These are phyloP conservation scores for Pseudogymnoascus sp. DNA, from an alignment of 2,329 filamentous ascomycete genomes.

Conservation along the genomic window DNA sequence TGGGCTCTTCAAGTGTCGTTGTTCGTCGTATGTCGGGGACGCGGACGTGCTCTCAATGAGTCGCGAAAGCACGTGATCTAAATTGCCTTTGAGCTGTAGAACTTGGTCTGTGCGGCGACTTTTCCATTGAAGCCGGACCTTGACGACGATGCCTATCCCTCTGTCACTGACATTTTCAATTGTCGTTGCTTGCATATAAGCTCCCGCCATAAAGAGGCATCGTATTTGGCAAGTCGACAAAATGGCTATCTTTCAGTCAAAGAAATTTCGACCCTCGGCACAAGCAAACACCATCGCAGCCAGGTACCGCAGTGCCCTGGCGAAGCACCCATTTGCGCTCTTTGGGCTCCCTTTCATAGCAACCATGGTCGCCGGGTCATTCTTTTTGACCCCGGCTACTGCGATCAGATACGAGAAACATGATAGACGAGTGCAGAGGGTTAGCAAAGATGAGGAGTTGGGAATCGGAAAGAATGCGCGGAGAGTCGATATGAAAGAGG, in stretches of 20 bases:
- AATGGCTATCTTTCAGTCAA: slow-evolving; percentile 59
- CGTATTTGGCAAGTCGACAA: slow-evolving; percentile 8
- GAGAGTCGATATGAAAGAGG: slow-evolving; percentile 73
- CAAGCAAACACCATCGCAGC: slow-evolving; percentile 62
- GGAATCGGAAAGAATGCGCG: slow-evolving; percentile 63
- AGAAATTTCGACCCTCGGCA: slow-evolving; percentile 60
- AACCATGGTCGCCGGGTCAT: slow-evolving; percentile 85
- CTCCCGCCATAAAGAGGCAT: background rate
- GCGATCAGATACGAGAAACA: slow-evolving; percentile 89
- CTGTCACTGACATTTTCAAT: background rate
- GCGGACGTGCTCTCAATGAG: background rate
- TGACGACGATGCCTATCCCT: background rate
- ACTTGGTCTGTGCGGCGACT: slow-evolving; percentile 1
- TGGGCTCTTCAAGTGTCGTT: background rate
- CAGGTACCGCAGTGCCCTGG: slow-evolving; percentile 66
- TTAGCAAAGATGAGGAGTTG: slow-evolving; percentile 80
- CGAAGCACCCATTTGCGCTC: slow-evolving; percentile 76
- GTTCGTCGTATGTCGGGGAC: background rate
- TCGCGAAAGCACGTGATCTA: slow-evolving; percentile 3
- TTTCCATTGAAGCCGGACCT: background rate
- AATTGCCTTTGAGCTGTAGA: background rate
- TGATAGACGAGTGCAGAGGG: slow-evolving; percentile 77
- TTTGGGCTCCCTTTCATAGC: slow-evolving; percentile 90
- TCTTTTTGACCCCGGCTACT: slow-evolving; percentile 88
- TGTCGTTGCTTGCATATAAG: background rate